Evolutionary conservation across 805 yeast species (phyloP).

Genomic region (Debaryomyces prosopidis): DNA sequence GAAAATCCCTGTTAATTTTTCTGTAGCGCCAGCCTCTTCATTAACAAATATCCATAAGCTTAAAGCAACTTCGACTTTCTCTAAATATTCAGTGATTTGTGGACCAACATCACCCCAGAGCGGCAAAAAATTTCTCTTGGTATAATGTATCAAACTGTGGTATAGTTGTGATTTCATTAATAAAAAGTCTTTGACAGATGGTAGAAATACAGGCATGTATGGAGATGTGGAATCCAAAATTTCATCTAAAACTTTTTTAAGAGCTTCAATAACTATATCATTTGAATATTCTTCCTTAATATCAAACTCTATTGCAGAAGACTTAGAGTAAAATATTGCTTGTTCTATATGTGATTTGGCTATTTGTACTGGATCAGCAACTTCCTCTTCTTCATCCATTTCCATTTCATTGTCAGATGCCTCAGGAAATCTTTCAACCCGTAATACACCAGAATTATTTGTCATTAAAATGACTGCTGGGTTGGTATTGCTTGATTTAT

Average conservation of each 20-base stretch:
- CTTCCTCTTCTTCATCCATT: slow-evolving; percentile 13
- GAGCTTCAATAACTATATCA: slow-evolving; percentile 30
- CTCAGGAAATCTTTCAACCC: slow-evolving; percentile 50
- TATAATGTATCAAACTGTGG: slow-evolving; percentile 45
- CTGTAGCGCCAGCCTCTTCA: slow-evolving; percentile 4
- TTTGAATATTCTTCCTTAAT: slow-evolving; percentile 28
- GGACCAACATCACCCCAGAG: slow-evolving; percentile 40
- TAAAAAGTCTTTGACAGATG: slow-evolving; percentile 54
- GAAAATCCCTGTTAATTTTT: slow-evolving; percentile 5
- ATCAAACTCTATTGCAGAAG: slow-evolving; percentile 47
- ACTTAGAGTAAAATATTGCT: slow-evolving; percentile 66
- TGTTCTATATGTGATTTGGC: slow-evolving; percentile 80
- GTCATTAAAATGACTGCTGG: slow-evolving; percentile 52
- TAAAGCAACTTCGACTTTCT: slow-evolving; percentile 45
- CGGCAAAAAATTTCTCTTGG: slow-evolving; percentile 44
- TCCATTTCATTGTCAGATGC: not conserved
- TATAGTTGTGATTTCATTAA: slow-evolving; percentile 47
- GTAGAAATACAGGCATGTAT: slow-evolving; percentile 54
- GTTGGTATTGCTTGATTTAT: slow-evolving; percentile 26
- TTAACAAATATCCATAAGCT: slow-evolving; percentile 36
- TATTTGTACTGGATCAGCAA: slow-evolving; percentile 28
- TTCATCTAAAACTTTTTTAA: slow-evolving; percentile 52
- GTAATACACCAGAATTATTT: slow-evolving; percentile 58
- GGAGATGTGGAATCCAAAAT: slow-evolving; percentile 56
- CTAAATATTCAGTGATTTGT: slow-evolving; percentile 28